Base-by-base conservation (phyloP, 768 basidiomycete genomes). In the Fomitopsis pulvina region DNA sequence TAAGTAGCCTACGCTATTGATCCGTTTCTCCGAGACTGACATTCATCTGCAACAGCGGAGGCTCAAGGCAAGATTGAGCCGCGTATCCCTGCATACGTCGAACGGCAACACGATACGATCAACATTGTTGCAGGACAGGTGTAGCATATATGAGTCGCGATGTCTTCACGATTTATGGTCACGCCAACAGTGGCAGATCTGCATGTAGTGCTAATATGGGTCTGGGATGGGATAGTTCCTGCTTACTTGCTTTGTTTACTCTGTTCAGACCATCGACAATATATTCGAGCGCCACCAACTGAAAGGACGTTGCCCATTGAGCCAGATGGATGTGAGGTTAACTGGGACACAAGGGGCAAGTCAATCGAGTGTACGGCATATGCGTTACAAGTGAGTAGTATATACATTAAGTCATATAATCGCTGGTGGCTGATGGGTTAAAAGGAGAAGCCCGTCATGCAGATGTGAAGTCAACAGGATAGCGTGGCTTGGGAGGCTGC, bases 11-110 rank as follows among this genome's bases (percentile, higher is more conserved):
- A 28, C 30, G 24, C 53, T 45, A 29, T 30, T 28, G 9, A 29
- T 37, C 11, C 37, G 25, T 37, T 44, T 16, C 14, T 39, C 39
- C 42, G 12, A 21, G 20, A 18, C 45, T 39, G 30, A 14, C 18
- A 24, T 18, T n/a, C 28, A 32, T 18, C 22, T 6, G 24, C 11
- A 57, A 6, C 58, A 87, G 86, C 85, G 47, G 87, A 88, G 60
- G 80, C 83, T 51, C 85, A 89, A 65, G 87, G 86, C 27, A 72
- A 75, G 46, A 57, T 81, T 39, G 67, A 85, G 55, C 80, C 81
- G 2, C 69, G 71, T 41, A 72, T 73, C 2, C 87, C 87, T 1
- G 63, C 64, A 18, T 89, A 89, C 58, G 68, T 90, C 22, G 41
- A 48, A 32, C 60, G 50, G 50, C 53, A 54, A 37, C 55, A 47